Conservation (phyloP, 2,329 filamentous ascomycete species). For the Pseudopithomyces chartarum region DNA sequence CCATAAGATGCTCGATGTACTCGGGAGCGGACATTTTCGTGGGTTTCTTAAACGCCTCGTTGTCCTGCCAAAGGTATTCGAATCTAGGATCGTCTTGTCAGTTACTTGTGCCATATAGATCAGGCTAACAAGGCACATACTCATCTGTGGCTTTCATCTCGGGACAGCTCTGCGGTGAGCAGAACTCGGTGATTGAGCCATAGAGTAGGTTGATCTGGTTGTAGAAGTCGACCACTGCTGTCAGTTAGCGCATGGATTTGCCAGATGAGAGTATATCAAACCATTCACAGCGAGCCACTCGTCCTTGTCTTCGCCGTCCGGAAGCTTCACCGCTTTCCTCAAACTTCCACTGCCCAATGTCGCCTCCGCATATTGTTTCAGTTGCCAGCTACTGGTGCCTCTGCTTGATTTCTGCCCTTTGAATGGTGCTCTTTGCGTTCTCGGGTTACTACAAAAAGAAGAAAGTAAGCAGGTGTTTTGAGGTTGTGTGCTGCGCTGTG, state of each 20-base stretch:
- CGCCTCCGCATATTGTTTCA: constrained; percentile 97
- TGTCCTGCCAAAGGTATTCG: constrained; percentile 99
- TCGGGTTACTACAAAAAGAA: constrained; percentile 71
- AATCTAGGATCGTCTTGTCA: constrained; percentile 63
- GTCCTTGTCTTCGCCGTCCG: constrained; percentile 95
- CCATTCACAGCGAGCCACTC: constrained; percentile 98
- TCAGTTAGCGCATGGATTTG: constrained; percentile 15
- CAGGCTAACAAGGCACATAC: constrained; percentile 54
- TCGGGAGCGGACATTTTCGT: constrained; percentile 98
- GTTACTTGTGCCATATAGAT: not conserved
- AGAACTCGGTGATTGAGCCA: constrained; percentile 98
- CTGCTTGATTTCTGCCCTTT: constrained; percentile 83
- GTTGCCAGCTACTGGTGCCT: constrained; percentile 87
- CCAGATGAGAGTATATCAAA: constrained; percentile 51
- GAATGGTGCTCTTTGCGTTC: constrained; percentile 82
- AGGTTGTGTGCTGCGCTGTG: constrained; percentile 24
- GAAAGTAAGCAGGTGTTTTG: constrained; percentile 40
- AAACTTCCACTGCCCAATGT: constrained; percentile 93
- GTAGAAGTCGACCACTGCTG: constrained; percentile 97
- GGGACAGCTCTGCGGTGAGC: constrained; percentile 93
- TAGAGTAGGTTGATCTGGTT: constrained; percentile 99
- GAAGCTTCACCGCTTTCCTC: constrained; percentile 93
- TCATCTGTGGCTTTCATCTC: constrained; percentile 99
- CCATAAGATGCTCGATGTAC: constrained; percentile 98
- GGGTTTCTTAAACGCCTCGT: constrained; percentile 88